Evolutionary conservation across 2,329 filamentous ascomycete genomes (phyloP).

Genomic region (Orbilia oligospora): DNA sequence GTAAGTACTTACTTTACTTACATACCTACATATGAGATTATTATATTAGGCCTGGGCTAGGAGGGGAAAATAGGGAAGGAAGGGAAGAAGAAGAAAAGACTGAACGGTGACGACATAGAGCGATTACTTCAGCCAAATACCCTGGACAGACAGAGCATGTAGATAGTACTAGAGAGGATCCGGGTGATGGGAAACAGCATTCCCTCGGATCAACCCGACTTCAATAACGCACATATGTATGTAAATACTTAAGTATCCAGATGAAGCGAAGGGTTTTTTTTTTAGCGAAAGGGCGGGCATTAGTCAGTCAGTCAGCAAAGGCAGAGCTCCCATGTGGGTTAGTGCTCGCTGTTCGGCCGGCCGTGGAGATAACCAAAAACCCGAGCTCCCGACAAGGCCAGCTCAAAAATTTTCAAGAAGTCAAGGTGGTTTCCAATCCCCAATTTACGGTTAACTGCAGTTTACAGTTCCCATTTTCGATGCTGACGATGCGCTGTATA

Average conservation of each 20-base stretch:
- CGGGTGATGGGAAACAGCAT: slow-evolving; percentile 2
- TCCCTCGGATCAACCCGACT: slow-evolving; percentile 21
- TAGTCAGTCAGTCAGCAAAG: slow-evolving; percentile 13
- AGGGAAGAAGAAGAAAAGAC: too few relatives aligned
- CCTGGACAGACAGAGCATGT: too few relatives aligned
- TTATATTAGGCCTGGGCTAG: too few relatives aligned
- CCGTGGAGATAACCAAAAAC: slow-evolving; percentile 24
- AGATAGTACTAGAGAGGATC: too few relatives aligned
- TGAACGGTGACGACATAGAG: neutral
- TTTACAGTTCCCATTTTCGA: neutral
- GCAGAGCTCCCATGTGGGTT: slow-evolving; percentile 13
- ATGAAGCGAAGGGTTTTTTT: too few relatives aligned
- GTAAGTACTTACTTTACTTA: too few relatives aligned
- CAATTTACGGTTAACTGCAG: neutral
- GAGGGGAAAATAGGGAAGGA: too few relatives aligned
- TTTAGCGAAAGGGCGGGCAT: slow-evolving; percentile 21
- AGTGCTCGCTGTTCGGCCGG: slow-evolving; percentile 20
- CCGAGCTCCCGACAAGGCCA: slow-evolving; percentile 9
- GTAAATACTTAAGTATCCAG: too few relatives aligned
- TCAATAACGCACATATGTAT: too few relatives aligned
- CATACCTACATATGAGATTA: too few relatives aligned
- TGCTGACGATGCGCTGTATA: slow-evolving; percentile 3
- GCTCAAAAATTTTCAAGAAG: neutral
- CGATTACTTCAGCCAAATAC: slow-evolving; percentile 10
- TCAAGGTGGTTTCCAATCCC: neutral